These are phyloP conservation scores for Xerocomellus chrysenteron DNA, from an alignment of 768 basidiomycete species.

Conservation along the genomic window DNA sequence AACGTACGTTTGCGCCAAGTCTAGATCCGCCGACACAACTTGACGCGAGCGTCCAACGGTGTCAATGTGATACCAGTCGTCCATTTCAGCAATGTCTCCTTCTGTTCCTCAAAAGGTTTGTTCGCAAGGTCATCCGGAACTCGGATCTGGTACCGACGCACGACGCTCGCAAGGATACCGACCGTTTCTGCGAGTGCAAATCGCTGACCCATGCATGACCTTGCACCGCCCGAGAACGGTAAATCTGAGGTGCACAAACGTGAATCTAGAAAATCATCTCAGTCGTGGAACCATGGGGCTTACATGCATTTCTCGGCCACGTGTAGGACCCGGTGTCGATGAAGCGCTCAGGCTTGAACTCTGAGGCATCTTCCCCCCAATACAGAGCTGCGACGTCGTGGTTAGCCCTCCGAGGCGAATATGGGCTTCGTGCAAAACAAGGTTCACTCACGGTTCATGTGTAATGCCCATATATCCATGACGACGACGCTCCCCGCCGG, in stretches of 20 bases:
- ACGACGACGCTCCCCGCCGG: conserved; percentile 39
- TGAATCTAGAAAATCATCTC: neutral
- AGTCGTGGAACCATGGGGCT: conserved; percentile 4
- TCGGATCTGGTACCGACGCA: conserved; percentile 41
- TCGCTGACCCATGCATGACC: conserved; percentile 50
- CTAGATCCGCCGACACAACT: conserved; percentile 20
- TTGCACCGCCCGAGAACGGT: conserved; percentile 45
- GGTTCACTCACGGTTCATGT: conserved; percentile 43
- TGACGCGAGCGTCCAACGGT: conserved; percentile 31
- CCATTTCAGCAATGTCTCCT: conserved; percentile 37
- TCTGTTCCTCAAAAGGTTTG: conserved; percentile 33
- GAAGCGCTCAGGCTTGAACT: conserved; percentile 51
- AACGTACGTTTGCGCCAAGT: neutral
- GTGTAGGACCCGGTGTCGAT: conserved; percentile 48
- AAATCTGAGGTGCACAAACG: conserved; percentile 29
- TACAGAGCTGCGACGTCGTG: conserved; percentile 37
- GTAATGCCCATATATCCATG: conserved; percentile 43
- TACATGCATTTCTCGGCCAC: conserved; percentile 54
- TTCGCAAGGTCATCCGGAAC: conserved; percentile 38
- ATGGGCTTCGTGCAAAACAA: neutral
- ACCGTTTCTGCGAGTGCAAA: conserved; percentile 45
- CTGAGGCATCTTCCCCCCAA: conserved; percentile 46
- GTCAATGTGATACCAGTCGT: conserved; percentile 35
- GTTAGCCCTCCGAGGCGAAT: neutral
- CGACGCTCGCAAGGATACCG: conserved; percentile 44